phyloP scores from a whole-genome alignment of 2,329 filamentous ascomycete genomes.

The Aspergillus pseudonomiae region DNA sequence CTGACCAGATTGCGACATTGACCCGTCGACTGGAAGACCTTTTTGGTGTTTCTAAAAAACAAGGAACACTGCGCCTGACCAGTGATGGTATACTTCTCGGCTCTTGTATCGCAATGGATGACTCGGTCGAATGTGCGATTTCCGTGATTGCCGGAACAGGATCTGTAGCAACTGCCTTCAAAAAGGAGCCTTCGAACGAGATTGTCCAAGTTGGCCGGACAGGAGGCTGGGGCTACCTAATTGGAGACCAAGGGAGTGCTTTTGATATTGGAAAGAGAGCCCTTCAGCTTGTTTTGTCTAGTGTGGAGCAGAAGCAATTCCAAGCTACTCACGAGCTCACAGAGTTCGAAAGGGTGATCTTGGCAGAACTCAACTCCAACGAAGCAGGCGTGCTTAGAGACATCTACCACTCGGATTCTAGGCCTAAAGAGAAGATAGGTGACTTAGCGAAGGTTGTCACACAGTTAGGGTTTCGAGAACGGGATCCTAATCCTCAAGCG shows the following conservation, averaged over 20 bases:
- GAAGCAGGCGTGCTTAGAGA: background rate
- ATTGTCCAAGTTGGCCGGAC: conserved; percentile 37
- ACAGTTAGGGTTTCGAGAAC: background rate
- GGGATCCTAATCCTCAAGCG: background rate
- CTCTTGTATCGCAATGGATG: conserved; percentile 23
- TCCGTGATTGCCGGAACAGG: conserved; percentile 50
- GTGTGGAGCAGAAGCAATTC: conserved; percentile 31
- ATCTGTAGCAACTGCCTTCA: conserved; percentile 47
- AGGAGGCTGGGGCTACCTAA: conserved; percentile 50
- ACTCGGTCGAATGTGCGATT: conserved; percentile 26
- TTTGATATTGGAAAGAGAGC: conserved; percentile 45
- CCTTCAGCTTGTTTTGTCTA: conserved; percentile 35
- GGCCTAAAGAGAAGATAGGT: background rate
- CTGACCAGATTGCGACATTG: conserved; percentile 31
- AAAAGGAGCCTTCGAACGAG: conserved; percentile 11
- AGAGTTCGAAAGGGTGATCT: conserved; percentile 18
- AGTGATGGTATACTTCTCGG: conserved; percentile 47
- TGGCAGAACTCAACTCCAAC: background rate
- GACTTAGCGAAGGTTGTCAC: background rate
- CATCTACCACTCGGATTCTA: background rate
- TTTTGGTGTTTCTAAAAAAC: conserved; percentile 27
- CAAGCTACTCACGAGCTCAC: conserved; percentile 11
- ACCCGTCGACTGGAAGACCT: conserved; percentile 29
- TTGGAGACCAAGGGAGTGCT: conserved; percentile 50
- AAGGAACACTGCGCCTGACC: conserved; percentile 33